Evolutionary conservation across 306 rosid genomes (phyloP).

Genomic region (Quercus bicolor): DNA sequence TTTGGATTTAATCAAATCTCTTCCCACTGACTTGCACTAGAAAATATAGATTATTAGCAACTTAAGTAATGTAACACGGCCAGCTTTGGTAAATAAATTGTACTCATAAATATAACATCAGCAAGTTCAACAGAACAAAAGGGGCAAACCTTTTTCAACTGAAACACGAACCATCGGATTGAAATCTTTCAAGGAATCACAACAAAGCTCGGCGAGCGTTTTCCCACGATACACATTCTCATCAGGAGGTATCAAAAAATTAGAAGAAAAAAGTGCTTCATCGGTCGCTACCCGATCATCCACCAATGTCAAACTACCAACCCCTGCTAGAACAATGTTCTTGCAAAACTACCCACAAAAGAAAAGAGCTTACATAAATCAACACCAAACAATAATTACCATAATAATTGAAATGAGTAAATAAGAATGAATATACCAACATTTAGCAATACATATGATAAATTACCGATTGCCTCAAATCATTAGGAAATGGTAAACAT

Average conservation of each 20-base stretch:
- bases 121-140: conserved; percentile 1
- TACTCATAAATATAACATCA: not conserved
- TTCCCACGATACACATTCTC: conserved; percentile 66
- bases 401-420: not conserved
- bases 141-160: conserved; percentile 59
- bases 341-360: conserved; percentile 72
- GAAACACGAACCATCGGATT: conserved; percentile 96
- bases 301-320: conserved; percentile 90
- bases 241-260: conserved; percentile 75
- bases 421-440: no score
- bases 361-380: conserved; percentile 2
- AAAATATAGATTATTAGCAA: not conserved
- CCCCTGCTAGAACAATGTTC: conserved; percentile 92
- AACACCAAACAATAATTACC: not conserved
- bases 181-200: conserved; percentile 88
- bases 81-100: not conserved
- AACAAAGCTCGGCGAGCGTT: conserved; percentile 78
- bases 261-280: conserved; percentile 59
- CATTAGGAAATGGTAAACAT: no score
- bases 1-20: not conserved
- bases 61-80: not conserved
- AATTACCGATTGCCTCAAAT: no score
- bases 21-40: not conserved
- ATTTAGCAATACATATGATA: no score
- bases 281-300: conserved; percentile 65